Evolutionary conservation across 345 rosid genomes (phyloP), one percentile per base, ranked within the genome.

Genomic region (Salix udensis): DNA sequence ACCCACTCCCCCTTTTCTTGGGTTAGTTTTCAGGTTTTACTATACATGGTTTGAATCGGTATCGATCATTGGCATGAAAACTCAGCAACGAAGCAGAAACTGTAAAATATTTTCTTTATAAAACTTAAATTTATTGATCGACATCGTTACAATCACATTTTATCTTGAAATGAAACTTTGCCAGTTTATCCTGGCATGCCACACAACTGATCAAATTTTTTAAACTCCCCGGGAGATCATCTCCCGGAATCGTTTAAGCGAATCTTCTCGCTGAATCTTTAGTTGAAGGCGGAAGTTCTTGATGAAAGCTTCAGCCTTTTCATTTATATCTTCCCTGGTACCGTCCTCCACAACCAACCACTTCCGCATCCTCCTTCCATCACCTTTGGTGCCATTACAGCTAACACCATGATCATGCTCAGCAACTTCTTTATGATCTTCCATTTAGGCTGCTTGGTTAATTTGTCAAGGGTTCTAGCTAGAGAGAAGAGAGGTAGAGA

Each of bases 211-310:
- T 28, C 37, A 40, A 74, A 7, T 5, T 37, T 30, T 62, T 69
- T 62, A 72, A 23, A 67, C 48, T 18, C 80, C 78, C 69, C 80
- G 23, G 37, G 80, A 77, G 21, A 77, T 78, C 84, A 70, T 80
- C 50, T 82, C 84, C 14, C 73, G 84, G 26, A 68, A 70, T 39
- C 76, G 78, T 68, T 82, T 80, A 16, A 85, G 21, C 1, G 84
- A 85, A 23, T 85, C 82, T n/a, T 80, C 77, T 4, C 82, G 74
- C 73, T 85, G 82, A 71, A 83, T 73, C 78, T 26, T 78, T 9
- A 85, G 72, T 48, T 80, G 84, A 50, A 73, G 75, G 40, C 64
- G 81, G 79, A 79, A 85, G n/a, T 80, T 85, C 75, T 61, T 82
- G 70, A 85, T 82, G 74, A 85, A 85, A 71, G 77, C 79, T 21